Conservation (phyloP, 108 stramenopile species). For the Aurantiochytrium sp. region DNA sequence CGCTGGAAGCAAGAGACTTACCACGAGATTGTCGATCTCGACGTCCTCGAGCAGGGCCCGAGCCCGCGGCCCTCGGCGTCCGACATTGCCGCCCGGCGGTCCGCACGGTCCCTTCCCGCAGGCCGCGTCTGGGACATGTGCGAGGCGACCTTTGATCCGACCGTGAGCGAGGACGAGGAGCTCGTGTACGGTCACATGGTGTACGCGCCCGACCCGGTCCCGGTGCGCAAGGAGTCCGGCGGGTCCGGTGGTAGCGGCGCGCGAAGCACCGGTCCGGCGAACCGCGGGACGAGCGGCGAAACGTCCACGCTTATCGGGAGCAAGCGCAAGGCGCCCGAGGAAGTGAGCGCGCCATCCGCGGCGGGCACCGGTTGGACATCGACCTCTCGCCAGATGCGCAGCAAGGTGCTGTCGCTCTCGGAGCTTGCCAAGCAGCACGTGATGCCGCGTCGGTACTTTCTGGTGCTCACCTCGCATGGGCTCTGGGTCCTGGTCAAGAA, state of each 20-base stretch:
- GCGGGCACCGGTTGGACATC: neutral
- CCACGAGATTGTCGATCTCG: neutral
- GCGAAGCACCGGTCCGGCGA: neutral
- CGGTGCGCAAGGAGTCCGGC: neutral
- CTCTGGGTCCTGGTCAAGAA: slow-evolving; percentile 27
- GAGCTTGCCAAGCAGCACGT: neutral
- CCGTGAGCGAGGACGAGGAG: slow-evolving; percentile 25
- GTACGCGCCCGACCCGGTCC: neutral
- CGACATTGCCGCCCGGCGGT: neutral
- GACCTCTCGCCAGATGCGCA: neutral
- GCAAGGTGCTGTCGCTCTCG: neutral
- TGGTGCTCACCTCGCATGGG: slow-evolving; percentile 19
- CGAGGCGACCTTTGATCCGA: slow-evolving; percentile 15
- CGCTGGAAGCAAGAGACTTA: neutral
- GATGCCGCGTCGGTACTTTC: slow-evolving; percentile 11
- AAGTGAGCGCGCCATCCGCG: neutral
- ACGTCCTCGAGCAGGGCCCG: neutral
- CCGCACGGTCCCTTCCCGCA: neutral
- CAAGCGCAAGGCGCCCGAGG: neutral
- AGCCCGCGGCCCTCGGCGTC: neutral
- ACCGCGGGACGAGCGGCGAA: neutral
- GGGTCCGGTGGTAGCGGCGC: neutral
- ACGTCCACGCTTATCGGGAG: neutral
- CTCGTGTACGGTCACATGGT: neutral
- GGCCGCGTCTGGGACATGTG: slow-evolving; percentile 23